A percentile compares a stretch with the other conserved stretches of the same genome.
phyloP scores from a whole-genome alignment of 176 grass and related monocot genomes.

The Bonia amplexicaulis region DNA sequence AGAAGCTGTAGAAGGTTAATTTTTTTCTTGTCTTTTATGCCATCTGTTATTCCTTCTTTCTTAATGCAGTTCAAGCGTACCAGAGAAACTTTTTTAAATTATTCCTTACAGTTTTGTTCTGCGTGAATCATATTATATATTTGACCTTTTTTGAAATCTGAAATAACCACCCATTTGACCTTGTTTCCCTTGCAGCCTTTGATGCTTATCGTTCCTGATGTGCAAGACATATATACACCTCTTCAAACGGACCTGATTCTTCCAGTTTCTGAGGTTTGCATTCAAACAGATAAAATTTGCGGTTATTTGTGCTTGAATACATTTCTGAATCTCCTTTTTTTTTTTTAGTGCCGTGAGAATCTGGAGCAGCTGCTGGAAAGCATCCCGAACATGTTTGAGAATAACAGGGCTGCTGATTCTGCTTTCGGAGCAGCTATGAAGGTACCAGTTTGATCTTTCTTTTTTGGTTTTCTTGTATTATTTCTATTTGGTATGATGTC shows the following conservation, averaged over 20 bases:
- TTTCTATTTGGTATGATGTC: not conserved
- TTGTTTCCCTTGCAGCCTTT: conserved; percentile 49
- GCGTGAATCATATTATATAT: not conserved
- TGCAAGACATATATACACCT: conserved; percentile 83
- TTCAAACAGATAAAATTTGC: conserved; percentile 9
- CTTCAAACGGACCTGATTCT: conserved; percentile 74
- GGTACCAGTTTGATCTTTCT: conserved; percentile 36
- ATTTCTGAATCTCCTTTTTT: not conserved
- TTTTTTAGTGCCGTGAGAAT: conserved; percentile 67
- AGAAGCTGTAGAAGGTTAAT: too few species aligned
- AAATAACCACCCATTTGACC: not conserved
- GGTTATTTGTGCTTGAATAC: conserved; percentile 5
- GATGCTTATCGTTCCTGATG: conserved; percentile 86
- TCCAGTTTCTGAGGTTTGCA: conserved; percentile 65
- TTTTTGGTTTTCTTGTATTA: not conserved
- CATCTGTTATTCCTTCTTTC: not conserved
- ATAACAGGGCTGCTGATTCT: conserved; percentile 73
- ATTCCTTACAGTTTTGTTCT: not conserved
- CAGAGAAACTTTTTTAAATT: not conserved
- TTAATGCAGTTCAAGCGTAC: not conserved
- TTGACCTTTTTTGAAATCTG: not conserved
- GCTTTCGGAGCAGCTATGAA: conserved; percentile 89
- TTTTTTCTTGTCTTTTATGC: not conserved
- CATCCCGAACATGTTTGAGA: conserved; percentile 82
- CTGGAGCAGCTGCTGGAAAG: conserved; percentile 85